A percentile compares a stretch with the other conserved stretches of the same genome.
Conservation (phyloP, 140 eudicot species). For the Eryngium alpinum region DNA sequence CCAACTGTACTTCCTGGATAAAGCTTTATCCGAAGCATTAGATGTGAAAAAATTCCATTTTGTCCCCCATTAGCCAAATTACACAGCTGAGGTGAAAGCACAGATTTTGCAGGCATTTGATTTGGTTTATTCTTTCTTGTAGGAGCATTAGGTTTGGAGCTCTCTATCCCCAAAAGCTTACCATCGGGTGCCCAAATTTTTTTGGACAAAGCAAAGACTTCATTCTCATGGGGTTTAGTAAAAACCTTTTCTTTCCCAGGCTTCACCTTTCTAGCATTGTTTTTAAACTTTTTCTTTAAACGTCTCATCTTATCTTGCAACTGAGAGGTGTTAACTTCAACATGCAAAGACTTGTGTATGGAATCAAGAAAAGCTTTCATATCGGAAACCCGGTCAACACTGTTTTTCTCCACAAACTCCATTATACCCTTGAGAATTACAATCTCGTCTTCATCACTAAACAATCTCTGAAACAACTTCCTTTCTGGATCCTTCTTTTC, state of each 20-base stretch:
- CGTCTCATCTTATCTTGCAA: conserved; percentile 52
- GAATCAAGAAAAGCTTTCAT: conserved; percentile 45
- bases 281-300: conserved; percentile 50
- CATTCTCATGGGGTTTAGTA: conserved; percentile 51
- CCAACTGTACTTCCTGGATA: no score
- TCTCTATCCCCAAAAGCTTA: conserved; percentile 5
- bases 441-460: conserved; percentile 77
- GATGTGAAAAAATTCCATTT: no score
- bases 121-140: conserved; percentile 10
- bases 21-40: no score
- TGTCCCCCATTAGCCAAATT: no score
- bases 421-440: conserved; percentile 60
- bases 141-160: conserved; percentile 13
- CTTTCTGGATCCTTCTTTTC: conserved; percentile 37
- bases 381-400: conserved; percentile 35
- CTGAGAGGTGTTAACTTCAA: conserved; percentile 51
- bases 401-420: conserved; percentile 35
- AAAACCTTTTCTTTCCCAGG: conserved; percentile 37
- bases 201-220: conserved; percentile 40
- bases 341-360: conserved; percentile 48
- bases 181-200: conserved; percentile 50
- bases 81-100: no score
- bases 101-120: conserved; percentile 19
- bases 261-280: conserved; percentile 36
- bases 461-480: conserved; percentile 52